Evolutionary conservation across 108 stramenopile species (phyloP).

Genomic region (Nannochloropsis gaditana): DNA sequence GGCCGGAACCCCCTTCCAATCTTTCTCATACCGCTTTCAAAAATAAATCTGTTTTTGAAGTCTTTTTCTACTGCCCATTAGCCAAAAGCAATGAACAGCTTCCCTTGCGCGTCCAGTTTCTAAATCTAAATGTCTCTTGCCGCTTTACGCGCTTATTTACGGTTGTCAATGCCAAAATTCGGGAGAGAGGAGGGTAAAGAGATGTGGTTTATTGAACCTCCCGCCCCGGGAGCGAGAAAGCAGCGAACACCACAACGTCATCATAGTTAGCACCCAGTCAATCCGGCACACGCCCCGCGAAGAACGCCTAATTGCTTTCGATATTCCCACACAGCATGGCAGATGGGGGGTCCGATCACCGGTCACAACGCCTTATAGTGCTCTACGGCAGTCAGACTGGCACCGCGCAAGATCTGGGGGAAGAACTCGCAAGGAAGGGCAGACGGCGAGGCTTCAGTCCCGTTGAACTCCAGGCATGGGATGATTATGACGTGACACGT

Average conservation of each 20-base stretch:
- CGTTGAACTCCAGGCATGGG: conserved; percentile 14
- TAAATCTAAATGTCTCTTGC: too few species aligned
- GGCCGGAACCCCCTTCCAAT: too few species aligned
- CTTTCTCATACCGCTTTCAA: too few species aligned
- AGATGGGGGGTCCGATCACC: too few species aligned
- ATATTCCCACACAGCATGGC: conserved; percentile 9
- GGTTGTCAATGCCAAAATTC: too few species aligned
- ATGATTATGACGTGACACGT: background rate
- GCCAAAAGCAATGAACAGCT: too few species aligned
- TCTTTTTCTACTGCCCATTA: too few species aligned
- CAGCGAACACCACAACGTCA: background rate
- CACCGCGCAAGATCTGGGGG: conserved; percentile 46
- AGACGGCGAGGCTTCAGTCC: conserved; percentile 35
- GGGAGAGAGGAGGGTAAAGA: too few species aligned
- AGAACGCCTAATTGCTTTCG: background rate
- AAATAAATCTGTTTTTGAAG: too few species aligned
- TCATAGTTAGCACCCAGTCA: background rate
- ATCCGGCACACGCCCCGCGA: too few species aligned
- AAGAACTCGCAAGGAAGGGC: conserved; percentile 33
- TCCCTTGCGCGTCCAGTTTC: too few species aligned
- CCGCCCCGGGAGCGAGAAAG: background rate
- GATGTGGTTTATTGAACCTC: background rate
- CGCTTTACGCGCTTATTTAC: too few species aligned
- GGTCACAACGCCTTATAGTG: background rate
- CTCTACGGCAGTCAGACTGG: conserved; percentile 37